A percentile compares a stretch with the other conserved stretches of the same genome.
phyloP scores from a whole-genome alignment of 495 filamentous ascomycete genomes.

The Neurospora sp. region DNA sequence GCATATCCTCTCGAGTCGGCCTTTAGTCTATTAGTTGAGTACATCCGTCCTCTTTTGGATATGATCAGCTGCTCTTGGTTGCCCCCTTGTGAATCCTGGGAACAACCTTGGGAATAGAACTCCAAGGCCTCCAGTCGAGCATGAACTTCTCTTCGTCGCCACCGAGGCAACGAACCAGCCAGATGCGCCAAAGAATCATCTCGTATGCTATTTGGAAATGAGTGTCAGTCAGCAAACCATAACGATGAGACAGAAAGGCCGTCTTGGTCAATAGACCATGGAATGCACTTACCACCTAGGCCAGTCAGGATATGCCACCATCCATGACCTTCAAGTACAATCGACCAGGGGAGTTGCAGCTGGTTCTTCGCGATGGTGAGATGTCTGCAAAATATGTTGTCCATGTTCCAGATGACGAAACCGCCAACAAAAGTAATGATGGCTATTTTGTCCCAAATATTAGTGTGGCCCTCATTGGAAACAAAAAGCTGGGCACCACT shows the following conservation, averaged over 20 bases:
- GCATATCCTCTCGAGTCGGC: neutral
- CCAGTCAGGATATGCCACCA: conserved; percentile 74
- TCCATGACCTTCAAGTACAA: conserved; percentile 84
- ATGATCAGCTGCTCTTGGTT: neutral
- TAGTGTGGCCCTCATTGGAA: neutral
- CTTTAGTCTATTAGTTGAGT: neutral
- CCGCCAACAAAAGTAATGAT: conserved; percentile 70
- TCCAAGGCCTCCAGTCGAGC: conserved; percentile 58
- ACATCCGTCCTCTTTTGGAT: neutral
- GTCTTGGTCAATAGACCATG: no score
- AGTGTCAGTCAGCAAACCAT: conserved; percentile 32
- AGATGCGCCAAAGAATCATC: conserved; percentile 80
- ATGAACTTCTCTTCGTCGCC: conserved; percentile 65
- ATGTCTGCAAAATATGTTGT: conserved; percentile 70
- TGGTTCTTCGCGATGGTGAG: conserved; percentile 59
- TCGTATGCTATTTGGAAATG: conserved; percentile 49
- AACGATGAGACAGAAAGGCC: no score
- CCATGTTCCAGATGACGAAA: conserved; percentile 80
- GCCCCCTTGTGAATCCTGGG: conserved; percentile 6
- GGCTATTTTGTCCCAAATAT: conserved; percentile 25
- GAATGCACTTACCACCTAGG: conserved; percentile 13
- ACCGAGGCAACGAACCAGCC: conserved; percentile 73
- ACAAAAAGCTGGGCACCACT: neutral
- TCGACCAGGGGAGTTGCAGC: conserved; percentile 80
- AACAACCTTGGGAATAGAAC: conserved; percentile 54